Evolutionary conservation across 306 rosid genomes (phyloP).

Genomic region (Begonia fuchsioides): DNA sequence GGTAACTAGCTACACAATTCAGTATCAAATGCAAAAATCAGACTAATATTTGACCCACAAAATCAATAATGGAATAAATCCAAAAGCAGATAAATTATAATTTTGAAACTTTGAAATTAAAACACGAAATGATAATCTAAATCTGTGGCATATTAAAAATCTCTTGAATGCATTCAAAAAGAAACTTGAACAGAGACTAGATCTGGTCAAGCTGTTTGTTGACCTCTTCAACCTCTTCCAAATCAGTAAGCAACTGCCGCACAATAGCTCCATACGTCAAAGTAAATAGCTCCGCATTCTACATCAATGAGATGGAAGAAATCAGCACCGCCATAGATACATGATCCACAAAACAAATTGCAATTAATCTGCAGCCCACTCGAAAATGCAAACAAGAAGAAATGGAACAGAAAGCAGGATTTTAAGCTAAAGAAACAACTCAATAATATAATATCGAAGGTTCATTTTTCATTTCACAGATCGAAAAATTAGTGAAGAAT

Average conservation of each 20-base stretch:
- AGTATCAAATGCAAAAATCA: no score
- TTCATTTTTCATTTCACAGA: not conserved
- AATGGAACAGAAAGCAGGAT: no score
- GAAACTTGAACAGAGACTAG: not conserved
- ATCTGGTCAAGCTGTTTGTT: conserved; percentile 97
- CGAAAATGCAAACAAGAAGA: no score
- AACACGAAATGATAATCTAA: no score
- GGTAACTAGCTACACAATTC: no score
- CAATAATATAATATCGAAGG: not conserved
- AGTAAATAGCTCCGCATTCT: conserved; percentile 95
- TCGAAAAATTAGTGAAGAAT: not conserved
- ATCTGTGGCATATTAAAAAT: no score
- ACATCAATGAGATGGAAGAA: conserved; percentile 4
- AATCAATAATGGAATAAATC: not conserved
- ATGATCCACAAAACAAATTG: no score
- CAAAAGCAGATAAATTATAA: not conserved
- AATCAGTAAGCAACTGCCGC: conserved; percentile 95
- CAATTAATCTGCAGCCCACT: no score
- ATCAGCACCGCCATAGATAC: not conserved
- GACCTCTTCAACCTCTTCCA: conserved; percentile 96
- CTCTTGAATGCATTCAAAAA: no score
- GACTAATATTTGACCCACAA: no score
- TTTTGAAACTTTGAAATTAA: no score
- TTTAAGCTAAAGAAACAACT: no score
- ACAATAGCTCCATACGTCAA: conserved; percentile 97